Base-by-base conservation (phyloP, 176 grass and related monocot species). In the Themeda triandra region DNA sequence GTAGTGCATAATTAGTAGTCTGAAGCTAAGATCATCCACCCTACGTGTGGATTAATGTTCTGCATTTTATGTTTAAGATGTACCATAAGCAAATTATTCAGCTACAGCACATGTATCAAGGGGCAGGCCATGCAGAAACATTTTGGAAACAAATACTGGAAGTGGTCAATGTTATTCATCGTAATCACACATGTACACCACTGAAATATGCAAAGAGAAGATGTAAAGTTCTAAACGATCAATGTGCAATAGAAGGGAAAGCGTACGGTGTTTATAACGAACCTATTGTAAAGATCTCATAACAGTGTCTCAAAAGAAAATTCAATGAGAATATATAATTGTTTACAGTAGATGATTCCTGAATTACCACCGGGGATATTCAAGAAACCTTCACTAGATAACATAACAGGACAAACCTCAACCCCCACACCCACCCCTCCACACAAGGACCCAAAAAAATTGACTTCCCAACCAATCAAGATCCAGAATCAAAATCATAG, bases 341-440 rank as follows among this genome's bases (percentile, higher is more conserved):
- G 48, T 88, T 70, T 83, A 27, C 27, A 63, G 56, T 27, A 83
- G 68, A 88, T 62, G n/a, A 78, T 88, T 64, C 32, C 24, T 72
- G 15, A 83, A 71, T 64, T 54, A 27, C 2, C 45, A 71, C 10
- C 6, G 8, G 6, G 4, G 48, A 28, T 80, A 86, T 80, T 73
- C n/a, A 19, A 36, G 51, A 83, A 70, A 59, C 12, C 77, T 30
- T 36, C 39, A 69, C 4, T 80, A 60, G 12, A 32, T 11, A 19
- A 33, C 4, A 13, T 71, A 12, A 42, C 18, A 78, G 19, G n/a
- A 77, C n/a, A 21, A 77, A 76, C 37, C 23, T 58, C 54, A 58
- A 24, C 18, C 54, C 54, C 19, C 21, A 58, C 8, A 58, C 56
- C 54, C 56, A 23, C 56, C n/a, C 56, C n/a, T 23, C 8, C 56